Conservation (phyloP, 441 rosid genomes). For the Iberis amara region DNA sequence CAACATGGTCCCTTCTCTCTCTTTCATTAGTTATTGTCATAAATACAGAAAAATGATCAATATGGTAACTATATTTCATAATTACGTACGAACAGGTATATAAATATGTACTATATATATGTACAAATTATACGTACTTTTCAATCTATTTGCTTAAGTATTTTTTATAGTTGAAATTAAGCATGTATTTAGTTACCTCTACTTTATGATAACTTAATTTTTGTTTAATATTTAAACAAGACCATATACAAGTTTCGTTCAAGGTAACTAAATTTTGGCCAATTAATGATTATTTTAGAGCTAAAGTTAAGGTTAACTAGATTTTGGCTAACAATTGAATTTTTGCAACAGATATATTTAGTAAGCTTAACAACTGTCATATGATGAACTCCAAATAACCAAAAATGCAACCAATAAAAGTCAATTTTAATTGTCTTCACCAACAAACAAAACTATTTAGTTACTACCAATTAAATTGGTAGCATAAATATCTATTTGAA, state of each 20-base stretch:
- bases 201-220: neutral
- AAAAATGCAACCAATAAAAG: constrained; percentile 9
- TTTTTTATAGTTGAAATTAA: neutral
- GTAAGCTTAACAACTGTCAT: constrained; percentile 21
- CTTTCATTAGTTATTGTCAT: constrained; percentile 19
- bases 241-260: neutral
- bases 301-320: no score
- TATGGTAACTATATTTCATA: constrained; percentile 21
- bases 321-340: no score
- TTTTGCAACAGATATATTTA: neutral
- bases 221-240: neutral
- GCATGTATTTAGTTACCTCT: constrained; percentile 7
- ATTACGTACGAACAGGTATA: constrained; percentile 25
- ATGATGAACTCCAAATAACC: constrained; percentile 16
- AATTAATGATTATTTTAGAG: no score
- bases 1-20: constrained; percentile 35
- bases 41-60: constrained; percentile 17
- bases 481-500: constrained; percentile 25
- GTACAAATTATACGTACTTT: constrained; percentile 25
- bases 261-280: neutral
- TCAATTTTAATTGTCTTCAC: constrained; percentile 4
- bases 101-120: constrained; percentile 23
- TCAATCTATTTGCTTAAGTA: constrained; percentile 15
- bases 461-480: constrained; percentile 18
- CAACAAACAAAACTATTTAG: constrained; percentile 11